Evolutionary conservation across 1,284 basidiomycete species (phyloP).

Genomic region (Leccinum griseonigrum): DNA sequence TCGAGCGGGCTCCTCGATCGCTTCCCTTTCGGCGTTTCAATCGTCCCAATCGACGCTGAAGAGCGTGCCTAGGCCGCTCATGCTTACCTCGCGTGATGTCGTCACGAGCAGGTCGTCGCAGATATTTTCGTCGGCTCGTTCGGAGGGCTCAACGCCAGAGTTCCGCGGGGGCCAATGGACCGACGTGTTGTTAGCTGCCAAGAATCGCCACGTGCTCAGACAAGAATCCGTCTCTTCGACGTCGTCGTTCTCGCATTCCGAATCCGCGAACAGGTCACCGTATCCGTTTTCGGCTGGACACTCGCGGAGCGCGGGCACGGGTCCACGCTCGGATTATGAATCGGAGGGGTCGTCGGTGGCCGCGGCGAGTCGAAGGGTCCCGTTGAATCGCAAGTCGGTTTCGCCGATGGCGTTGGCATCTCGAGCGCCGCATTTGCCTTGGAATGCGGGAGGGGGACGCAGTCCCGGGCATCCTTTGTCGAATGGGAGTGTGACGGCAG

Average conservation of each 20-base stretch:
- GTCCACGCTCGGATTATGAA: conserved; percentile 47
- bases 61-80: conserved; percentile 52
- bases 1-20: conserved; percentile 39
- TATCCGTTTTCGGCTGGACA: conserved; percentile 1
- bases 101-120: conserved; percentile 34
- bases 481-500: conserved; percentile 14
- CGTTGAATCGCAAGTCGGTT: conserved; percentile 61
- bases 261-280: conserved; percentile 33
- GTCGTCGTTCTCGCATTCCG: conserved; percentile 58
- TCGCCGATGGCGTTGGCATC: conserved; percentile 70
- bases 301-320: conserved; percentile 22
- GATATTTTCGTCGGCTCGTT: conserved; percentile 28
- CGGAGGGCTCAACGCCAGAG: conserved; percentile 39
- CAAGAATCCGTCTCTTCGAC: conserved; percentile 60
- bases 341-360: conserved; percentile 41
- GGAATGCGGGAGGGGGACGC: conserved; percentile 14
- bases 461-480: conserved; percentile 12
- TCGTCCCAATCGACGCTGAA: conserved; percentile 31
- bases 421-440: conserved; percentile 29
- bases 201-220: conserved; percentile 38
- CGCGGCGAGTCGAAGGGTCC: conserved; percentile 50
- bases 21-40: conserved; percentile 42
- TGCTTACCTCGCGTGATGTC: conserved; percentile 49
- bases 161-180: conserved; percentile 42
- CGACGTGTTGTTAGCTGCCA: conserved; percentile 41